A percentile compares a stretch with the other conserved stretches of the same genome.
Conservation (phyloP, 441 rosid genomes). For the Populus hybrid region DNA sequence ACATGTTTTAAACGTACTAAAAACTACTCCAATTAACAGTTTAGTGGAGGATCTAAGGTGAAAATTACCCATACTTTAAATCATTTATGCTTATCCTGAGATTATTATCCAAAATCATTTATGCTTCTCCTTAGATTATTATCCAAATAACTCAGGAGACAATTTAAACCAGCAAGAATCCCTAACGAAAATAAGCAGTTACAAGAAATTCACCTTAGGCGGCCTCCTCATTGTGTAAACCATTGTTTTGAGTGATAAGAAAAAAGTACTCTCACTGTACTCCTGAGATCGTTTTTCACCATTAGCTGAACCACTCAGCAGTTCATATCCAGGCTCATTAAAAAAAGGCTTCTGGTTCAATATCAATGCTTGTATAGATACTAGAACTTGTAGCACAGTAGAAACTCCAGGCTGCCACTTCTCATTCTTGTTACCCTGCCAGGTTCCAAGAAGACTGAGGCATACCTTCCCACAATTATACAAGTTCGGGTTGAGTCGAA, state of each 20-base stretch:
- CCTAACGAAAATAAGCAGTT: not conserved
- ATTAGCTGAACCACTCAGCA: conserved; percentile 26
- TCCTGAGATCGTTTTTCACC: conserved; percentile 49
- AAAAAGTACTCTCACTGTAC: conserved; percentile 62
- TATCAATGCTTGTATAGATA: conserved; percentile 87
- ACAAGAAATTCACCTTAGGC: conserved; percentile 55
- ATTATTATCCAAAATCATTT: not conserved
- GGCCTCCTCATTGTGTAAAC: conserved; percentile 60
- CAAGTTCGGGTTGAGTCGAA: conserved; percentile 82
- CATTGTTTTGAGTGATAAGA: conserved; percentile 70
- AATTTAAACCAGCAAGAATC: not conserved
- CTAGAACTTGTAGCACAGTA: conserved; percentile 84
- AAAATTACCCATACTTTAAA: not conserved
- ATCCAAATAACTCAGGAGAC: not conserved
- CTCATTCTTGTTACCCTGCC: conserved; percentile 67
- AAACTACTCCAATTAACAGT: not conserved
- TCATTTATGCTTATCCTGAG: not conserved
- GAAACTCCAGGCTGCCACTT: conserved; percentile 75
- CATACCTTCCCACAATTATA: conserved; percentile 77
- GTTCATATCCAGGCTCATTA: conserved; percentile 78
- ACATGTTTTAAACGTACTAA: not conserved
- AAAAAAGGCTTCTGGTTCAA: conserved; percentile 75
- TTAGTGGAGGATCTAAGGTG: not conserved
- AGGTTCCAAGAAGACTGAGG: conserved; percentile 88
- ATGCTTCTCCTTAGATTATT: not conserved